Conservation (phyloP, 495 filamentous ascomycete genomes). For the Pyrenula aspistea region DNA sequence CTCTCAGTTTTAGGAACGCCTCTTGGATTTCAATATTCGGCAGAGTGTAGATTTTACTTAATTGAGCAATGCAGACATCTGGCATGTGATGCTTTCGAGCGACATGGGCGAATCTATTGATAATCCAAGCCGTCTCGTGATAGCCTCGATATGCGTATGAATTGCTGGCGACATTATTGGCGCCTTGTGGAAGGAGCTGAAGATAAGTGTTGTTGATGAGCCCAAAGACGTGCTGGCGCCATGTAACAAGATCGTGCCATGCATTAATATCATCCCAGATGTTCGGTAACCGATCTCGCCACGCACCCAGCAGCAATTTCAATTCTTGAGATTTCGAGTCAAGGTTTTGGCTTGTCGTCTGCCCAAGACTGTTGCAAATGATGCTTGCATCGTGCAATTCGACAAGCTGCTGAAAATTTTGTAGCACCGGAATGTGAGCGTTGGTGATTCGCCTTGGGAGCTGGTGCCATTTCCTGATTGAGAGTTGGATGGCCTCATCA, state of each 20-base stretch:
- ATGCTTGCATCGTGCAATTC: conserved; percentile 96
- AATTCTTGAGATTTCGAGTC: conserved; percentile 92
- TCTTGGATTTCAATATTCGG: conserved; percentile 99
- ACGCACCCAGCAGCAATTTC: conserved; percentile 85
- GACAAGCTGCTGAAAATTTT: conserved; percentile 98
- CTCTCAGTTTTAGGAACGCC: conserved; percentile 90
- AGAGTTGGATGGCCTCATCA: conserved; percentile 92
- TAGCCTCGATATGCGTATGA: conserved; percentile 95
- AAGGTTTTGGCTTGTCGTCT: conserved; percentile 74
- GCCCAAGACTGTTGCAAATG: conserved; percentile 77
- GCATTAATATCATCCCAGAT: conserved; percentile 99
- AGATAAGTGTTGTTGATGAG: conserved; percentile 94
- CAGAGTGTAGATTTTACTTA: conserved; percentile 94
- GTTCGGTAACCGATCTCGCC: conserved; percentile 92
- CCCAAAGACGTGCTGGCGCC: conserved; percentile 97
- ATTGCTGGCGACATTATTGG: conserved; percentile 65
- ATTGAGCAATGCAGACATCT: conserved; percentile 91
- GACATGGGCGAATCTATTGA: conserved; percentile 97
- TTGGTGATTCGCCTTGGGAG: conserved; percentile 86
- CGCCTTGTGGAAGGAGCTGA: conserved; percentile 66
- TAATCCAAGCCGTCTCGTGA: conserved; percentile 99
- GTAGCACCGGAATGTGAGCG: conserved; percentile 86
- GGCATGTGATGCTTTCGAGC: conserved; percentile 93
- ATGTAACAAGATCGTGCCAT: conserved; percentile 97
- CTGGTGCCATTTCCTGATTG: conserved; percentile 96